Percentiles rank a stretch among this genome's conserved stretches.
These are phyloP conservation scores for Brassica carinata DNA, from an alignment of 345 rosid genomes.

Conservation along the genomic window DNA sequence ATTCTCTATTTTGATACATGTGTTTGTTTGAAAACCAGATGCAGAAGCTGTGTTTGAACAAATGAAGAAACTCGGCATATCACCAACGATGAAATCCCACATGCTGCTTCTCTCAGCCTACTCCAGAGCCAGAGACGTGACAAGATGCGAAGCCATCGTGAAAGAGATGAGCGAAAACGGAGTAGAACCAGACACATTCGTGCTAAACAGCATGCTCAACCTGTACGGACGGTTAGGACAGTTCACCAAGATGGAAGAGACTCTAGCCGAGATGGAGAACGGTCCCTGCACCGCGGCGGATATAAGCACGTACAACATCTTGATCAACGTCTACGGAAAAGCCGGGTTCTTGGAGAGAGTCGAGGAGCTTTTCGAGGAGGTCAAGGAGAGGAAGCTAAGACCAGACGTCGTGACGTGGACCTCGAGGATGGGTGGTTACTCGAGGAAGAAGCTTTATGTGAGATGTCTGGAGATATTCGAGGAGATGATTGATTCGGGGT, in stretches of 20 bases:
- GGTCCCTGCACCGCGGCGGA: slow-evolving; percentile 56
- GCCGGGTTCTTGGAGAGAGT: slow-evolving; percentile 75
- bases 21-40: slow-evolving; percentile 43
- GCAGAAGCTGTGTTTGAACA: slow-evolving; percentile 79
- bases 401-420: slow-evolving; percentile 97
- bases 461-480: slow-evolving; percentile 79
- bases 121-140: slow-evolving; percentile 63
- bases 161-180: slow-evolving; percentile 73
- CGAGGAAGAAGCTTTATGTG: slow-evolving; percentile 73
- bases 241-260: slow-evolving; percentile 75
- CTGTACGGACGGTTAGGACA: slow-evolving; percentile 80
- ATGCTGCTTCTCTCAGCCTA: slow-evolving; percentile 88
- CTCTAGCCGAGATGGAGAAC: slow-evolving; percentile 62
- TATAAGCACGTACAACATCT: slow-evolving; percentile 83
- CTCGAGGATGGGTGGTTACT: slow-evolving; percentile 73
- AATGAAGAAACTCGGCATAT: slow-evolving; percentile 77
- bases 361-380: slow-evolving; percentile 57
- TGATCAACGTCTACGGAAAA: slow-evolving; percentile 77
- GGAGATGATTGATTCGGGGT: slow-evolving; percentile 87
- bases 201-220: slow-evolving; percentile 82
- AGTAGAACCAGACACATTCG: slow-evolving; percentile 76
- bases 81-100: slow-evolving; percentile 92
- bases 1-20: background rate
- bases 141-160: slow-evolving; percentile 73
- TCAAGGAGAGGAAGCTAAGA: slow-evolving; percentile 46